Evolutionary conservation across 73 alveolate genomes (phyloP).

Genomic region (Paramecium bursaria): DNA sequence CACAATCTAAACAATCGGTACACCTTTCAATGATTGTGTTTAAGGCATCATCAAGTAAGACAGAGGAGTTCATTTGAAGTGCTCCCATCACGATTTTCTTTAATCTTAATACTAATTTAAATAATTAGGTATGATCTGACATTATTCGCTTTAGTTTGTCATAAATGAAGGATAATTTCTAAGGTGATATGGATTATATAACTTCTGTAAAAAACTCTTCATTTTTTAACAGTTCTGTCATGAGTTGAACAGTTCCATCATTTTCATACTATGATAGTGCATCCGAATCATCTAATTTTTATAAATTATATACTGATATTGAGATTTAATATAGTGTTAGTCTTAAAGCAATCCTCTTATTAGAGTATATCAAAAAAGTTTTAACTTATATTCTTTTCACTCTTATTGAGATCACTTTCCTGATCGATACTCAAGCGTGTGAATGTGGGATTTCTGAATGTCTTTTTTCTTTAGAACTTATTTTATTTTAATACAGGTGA

Average conservation of each 20-base stretch:
- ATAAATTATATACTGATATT: conserved; percentile 1
- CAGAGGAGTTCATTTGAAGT: conserved; percentile 66
- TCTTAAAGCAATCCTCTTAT: conserved; percentile 40
- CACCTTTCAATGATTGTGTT: conserved; percentile 67
- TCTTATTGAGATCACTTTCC: background rate
- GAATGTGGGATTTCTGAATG: conserved; percentile 46
- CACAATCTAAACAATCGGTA: conserved; percentile 74
- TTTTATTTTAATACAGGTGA: conserved; percentile 14
- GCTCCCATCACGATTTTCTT: conserved; percentile 65
- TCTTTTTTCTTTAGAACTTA: background rate
- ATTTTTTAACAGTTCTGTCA: conserved; percentile 18
- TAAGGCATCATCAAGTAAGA: conserved; percentile 69
- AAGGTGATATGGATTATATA: conserved; percentile 23
- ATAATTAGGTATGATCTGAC: conserved; percentile 52
- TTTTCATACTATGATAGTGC: conserved; percentile 11
- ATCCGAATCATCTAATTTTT: conserved; percentile 39
- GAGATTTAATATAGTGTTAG: conserved; percentile 26
- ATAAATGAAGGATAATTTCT: conserved; percentile 17
- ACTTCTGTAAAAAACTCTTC: conserved; percentile 47
- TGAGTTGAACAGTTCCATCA: conserved; percentile 41
- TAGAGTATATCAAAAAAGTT: conserved; percentile 37
- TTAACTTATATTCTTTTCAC: background rate
- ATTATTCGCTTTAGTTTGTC: conserved; percentile 48
- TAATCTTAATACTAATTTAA: conserved; percentile 52
- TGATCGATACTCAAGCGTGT: background rate